Conservation (phyloP, 495 filamentous ascomycete genomes). For the Penicillium ochrochloron region DNA sequence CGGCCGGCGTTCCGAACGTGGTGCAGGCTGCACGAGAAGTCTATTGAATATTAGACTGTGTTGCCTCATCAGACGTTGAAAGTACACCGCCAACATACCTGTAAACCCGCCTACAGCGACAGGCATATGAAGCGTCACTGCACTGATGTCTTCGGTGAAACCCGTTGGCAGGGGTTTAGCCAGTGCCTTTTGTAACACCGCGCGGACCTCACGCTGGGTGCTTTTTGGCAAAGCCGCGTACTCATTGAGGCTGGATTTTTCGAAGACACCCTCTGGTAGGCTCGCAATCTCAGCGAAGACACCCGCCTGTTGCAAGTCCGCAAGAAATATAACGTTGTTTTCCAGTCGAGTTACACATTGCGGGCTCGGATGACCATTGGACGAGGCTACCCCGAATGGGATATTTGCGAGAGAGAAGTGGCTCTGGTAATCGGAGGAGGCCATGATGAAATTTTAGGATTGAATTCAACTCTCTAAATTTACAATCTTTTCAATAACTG, state of each 20-base stretch:
- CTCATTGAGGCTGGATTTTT: conserved; percentile 67
- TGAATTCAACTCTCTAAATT: no score
- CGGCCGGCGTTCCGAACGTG: conserved; percentile 38
- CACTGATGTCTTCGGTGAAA: conserved; percentile 56
- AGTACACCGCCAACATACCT: conserved; percentile 21
- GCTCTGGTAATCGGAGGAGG: conserved; percentile 29
- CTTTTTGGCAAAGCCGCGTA: conserved; percentile 72
- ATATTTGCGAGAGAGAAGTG: conserved; percentile 70
- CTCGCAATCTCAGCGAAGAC: conserved; percentile 23
- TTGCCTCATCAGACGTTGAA: background rate
- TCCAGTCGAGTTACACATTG: conserved; percentile 39
- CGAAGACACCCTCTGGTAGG: conserved; percentile 29
- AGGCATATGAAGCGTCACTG: conserved; percentile 72
- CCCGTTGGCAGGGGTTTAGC: conserved; percentile 53
- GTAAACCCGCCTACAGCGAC: conserved; percentile 78
- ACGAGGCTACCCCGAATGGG: conserved; percentile 81
- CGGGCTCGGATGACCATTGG: conserved; percentile 50
- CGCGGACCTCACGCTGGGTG: conserved; percentile 66
- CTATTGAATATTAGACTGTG: conserved; percentile 45
- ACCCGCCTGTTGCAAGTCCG: conserved; percentile 55
- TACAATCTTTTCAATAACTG: background rate
- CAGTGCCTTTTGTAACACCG: conserved; percentile 27
- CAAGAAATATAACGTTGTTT: conserved; percentile 44
- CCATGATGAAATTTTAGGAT: conserved; percentile 22
- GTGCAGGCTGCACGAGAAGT: conserved; percentile 67